Conservation (phyloP, 2,329 filamentous ascomycete species). For the Chaetomiaceae sp. region DNA sequence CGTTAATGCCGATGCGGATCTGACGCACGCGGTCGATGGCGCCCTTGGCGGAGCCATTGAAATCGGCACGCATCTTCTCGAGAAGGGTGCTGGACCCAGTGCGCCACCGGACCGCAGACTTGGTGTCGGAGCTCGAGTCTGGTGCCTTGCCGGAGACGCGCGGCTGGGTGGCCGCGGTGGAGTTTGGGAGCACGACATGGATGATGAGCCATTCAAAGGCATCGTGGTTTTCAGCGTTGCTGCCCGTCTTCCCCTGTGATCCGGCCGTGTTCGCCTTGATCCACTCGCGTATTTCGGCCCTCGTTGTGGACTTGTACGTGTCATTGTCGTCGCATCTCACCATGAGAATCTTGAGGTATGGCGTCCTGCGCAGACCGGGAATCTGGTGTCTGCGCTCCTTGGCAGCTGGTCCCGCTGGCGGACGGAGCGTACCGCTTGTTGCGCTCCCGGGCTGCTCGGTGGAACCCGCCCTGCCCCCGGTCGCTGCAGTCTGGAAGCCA, state of each 20-base stretch:
- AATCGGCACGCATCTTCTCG: constrained; percentile 86
- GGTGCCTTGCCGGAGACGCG: constrained; percentile 53
- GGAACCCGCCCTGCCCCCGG: constrained; percentile 40
- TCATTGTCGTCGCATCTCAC: constrained; percentile 95
- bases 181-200: constrained; percentile 87
- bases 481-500: constrained; percentile 56
- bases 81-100: constrained; percentile 76
- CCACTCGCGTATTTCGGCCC: constrained; percentile 84
- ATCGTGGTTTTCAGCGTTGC: constrained; percentile 85
- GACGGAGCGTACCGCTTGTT: constrained; percentile 31
- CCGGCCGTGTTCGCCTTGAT: constrained; percentile 70
- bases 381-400: constrained; percentile 83
- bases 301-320: constrained; percentile 75
- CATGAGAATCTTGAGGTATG: constrained; percentile 87
- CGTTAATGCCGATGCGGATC: constrained; percentile 70
- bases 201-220: constrained; percentile 94
- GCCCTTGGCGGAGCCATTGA: constrained; percentile 71
- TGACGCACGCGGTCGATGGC: constrained; percentile 76
- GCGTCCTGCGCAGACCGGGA: constrained; percentile 83
- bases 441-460: constrained; percentile 39
- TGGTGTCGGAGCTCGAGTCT: constrained; percentile 51
- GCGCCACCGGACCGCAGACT: constrained; percentile 66
- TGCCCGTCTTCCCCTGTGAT: constrained; percentile 50
- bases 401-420: constrained; percentile 33
- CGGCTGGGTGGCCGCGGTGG: constrained; percentile 72